Percentiles rank a stretch among this genome's conserved stretches.
Evolutionary conservation across 208 protist species (phyloP).

Genomic region (Trypanosoma cruzi): DNA sequence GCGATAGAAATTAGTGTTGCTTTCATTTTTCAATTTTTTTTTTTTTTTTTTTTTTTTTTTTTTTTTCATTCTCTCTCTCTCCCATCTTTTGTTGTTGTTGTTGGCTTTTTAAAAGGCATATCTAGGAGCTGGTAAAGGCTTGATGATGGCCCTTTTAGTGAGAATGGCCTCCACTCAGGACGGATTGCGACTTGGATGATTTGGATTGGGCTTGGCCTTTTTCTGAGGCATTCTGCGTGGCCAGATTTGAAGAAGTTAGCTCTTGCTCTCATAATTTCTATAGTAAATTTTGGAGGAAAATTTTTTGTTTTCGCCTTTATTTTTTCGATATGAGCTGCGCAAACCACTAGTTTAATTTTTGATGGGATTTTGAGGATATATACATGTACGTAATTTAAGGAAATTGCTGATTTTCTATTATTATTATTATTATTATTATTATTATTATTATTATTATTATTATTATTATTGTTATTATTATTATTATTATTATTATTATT

Average conservation of each 20-base stretch:
- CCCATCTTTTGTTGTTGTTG: slow-evolving; percentile 3
- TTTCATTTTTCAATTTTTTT: no score
- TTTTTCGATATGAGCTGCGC: background rate
- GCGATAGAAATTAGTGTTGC: no score
- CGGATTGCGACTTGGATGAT: background rate
- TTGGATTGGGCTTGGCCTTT: background rate
- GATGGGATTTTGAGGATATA: background rate
- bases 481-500: no score
- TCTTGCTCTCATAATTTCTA: background rate
- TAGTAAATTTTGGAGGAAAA: background rate
- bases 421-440: background rate
- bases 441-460: background rate
- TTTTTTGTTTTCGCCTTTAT: background rate
- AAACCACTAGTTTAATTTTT: background rate
- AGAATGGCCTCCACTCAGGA: background rate
- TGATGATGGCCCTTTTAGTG: background rate
- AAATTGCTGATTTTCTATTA: no score
- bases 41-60: slow-evolving; percentile 14
- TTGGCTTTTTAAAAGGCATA: background rate
- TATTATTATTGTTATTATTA: no score
- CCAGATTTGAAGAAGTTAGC: background rate
- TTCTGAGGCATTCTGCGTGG: background rate
- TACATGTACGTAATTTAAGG: background rate
- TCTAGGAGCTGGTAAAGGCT: background rate
- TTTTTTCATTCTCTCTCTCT: slow-evolving; percentile 8